Evolutionary conservation across 345 rosid species (phyloP).

Genomic region (Cardiospermum halicacabum): DNA sequence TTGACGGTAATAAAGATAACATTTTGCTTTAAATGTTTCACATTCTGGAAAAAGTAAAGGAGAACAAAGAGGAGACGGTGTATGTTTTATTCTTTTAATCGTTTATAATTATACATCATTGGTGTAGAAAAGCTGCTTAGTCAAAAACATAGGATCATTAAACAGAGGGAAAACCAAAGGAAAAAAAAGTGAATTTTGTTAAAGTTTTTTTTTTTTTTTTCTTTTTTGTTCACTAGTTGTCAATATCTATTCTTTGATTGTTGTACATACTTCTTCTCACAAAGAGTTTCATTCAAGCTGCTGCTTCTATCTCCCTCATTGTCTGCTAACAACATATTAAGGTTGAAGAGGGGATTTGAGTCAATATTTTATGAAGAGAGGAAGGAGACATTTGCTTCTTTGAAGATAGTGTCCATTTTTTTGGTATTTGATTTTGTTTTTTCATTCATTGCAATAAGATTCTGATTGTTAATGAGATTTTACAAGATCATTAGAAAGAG

Average conservation of each 20-base stretch:
- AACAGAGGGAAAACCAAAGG: not conserved
- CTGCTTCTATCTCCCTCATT: not conserved
- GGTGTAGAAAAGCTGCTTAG: conserved; percentile 2
- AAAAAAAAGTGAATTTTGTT: too few relatives aligned
- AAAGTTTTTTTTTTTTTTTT: too few relatives aligned
- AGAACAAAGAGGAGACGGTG: not conserved
- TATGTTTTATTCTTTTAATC: not conserved
- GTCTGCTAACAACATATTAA: not conserved
- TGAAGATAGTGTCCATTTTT: not conserved
- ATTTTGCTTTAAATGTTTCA: conserved; percentile 12
- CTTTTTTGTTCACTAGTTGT: not conserved
- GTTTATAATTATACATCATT: conserved; percentile 9
- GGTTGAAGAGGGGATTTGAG: not conserved
- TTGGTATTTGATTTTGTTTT: not conserved
- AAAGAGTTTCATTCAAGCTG: not conserved
- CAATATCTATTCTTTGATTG: not conserved
- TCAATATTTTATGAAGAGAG: not conserved
- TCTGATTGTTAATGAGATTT: not conserved
- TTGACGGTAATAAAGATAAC: conserved; percentile 37
- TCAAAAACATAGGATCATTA: conserved; percentile 3
- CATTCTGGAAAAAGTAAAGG: not conserved
- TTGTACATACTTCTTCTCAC: conserved; percentile 13
- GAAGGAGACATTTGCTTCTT: not conserved
- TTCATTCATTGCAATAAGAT: not conserved
- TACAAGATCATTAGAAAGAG: not conserved